phyloP scores from a whole-genome alignment of 257 asterid genomes.

The Leptodermis oblonga region DNA sequence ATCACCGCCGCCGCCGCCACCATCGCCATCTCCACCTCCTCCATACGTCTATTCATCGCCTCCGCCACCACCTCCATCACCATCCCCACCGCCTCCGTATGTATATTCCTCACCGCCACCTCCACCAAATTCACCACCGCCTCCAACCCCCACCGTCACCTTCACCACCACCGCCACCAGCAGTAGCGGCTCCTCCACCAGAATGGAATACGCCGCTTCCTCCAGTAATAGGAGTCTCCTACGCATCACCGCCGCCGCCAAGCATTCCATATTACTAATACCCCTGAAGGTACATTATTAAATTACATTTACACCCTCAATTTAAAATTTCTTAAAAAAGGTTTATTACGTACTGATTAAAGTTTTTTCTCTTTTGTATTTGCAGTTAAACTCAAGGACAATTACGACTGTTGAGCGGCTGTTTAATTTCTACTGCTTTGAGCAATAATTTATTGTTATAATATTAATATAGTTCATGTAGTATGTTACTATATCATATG shows the following conservation, averaged over 20 bases:
- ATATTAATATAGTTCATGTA: too few relatives aligned
- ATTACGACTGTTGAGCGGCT: slow-evolving; percentile 8
- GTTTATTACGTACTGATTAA: background rate
- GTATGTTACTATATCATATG: slow-evolving; percentile 3
- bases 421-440: background rate
- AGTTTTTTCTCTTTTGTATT: too few relatives aligned
- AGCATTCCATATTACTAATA: slow-evolving; percentile 33
- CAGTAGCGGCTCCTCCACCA: slow-evolving; percentile 25
- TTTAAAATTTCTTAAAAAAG: background rate
- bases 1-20: slow-evolving; percentile 30
- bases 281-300: slow-evolving; percentile 25
- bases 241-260: slow-evolving; percentile 52
- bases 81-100: slow-evolving; percentile 35
- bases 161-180: slow-evolving; percentile 22
- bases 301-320: slow-evolving; percentile 7
- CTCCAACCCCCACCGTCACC: slow-evolving; percentile 34
- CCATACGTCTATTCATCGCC: slow-evolving; percentile 33
- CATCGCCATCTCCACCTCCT: slow-evolving; percentile 32
- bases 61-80: slow-evolving; percentile 29
- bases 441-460: slow-evolving; percentile 13
- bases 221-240: slow-evolving; percentile 29
- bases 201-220: slow-evolving; percentile 29
- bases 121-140: slow-evolving; percentile 23
- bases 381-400: slow-evolving; percentile 9
- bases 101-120: slow-evolving; percentile 33